Base-by-base conservation (phyloP, 2,329 filamentous ascomycete species). In the Penicillium aurantiogriseum region DNA sequence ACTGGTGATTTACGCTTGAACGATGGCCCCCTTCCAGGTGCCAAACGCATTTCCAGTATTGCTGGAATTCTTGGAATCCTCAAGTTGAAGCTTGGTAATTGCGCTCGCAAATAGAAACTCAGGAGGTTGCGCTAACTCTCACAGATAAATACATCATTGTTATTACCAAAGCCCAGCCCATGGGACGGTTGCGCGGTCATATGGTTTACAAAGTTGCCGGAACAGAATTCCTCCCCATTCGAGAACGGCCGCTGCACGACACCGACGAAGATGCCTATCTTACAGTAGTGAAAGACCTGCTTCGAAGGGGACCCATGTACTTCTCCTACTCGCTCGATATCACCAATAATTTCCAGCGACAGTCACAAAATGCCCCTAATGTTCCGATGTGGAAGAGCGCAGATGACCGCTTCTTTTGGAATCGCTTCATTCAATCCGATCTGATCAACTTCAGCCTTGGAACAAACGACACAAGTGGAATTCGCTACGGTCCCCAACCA, bases 391-490 rank as follows among this genome's bases (percentile, higher is more conserved):
- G 94, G 94, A 88, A 89, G 80, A 83, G 92, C 66, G 88, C 93
- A 62, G 94, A 99, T 75, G 92, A 97, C 73, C 91, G 94, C 63
- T 99, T 99, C 81, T 99, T 97, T 81, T 99, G 93, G 91, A 99
- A 99, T 77, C 88, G 88, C 63, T 95, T 96, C 74, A 84, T 97
- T 48, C 91, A 93, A 73, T 88, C 90, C 8, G 92, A 97, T 69
- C 78, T 99, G 57, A 96, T 97, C 69, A 87, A 96, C 73, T 96
- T 96, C 72, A 87, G 93, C 60, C 85, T 81, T 33, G 84, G 85
- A 3, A 72, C 76, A 27, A 74, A 76, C 49, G 76, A 77, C 58
- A 78, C 79, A 36, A 78, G 78, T 59, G 78, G 77, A 27, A 67
- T 75, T 43, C 74, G 74, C 35, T 75, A 74, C 62, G 76, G 73